Base-by-base conservation (phyloP, 2,329 filamentous ascomycete species). In the Akanthomyces muscarius region DNA sequence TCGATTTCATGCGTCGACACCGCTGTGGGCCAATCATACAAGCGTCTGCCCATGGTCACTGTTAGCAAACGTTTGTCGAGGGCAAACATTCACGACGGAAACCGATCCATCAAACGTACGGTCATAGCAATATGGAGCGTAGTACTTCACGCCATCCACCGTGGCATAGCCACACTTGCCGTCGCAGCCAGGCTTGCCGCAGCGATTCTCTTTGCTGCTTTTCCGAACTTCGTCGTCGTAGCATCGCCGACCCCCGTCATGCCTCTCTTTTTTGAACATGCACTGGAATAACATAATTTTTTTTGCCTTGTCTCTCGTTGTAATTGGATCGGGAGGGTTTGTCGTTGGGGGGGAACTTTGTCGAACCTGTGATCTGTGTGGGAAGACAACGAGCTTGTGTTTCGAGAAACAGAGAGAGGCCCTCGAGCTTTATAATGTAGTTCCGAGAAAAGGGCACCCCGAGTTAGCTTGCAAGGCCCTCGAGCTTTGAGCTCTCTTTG, bases 1-100 rank as follows among this genome's bases (percentile, higher is more conserved):
- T 45, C 18, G n/a, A 44, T 41, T 56, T 62, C 51, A 62, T 56
- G 5, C n/a, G 42, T 6, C n/a, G 51, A 45, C 60, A 62, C 7
- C 30, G 25, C 21, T 18, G 44, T 14, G 60, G 41, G 18, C 60
- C 60, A 16, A 62, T n/a, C 4, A 18, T 14, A 25, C 60, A 62
- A 13, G 60, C 60, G 41, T 62, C 60, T 62, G 23, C 21, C 5
- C 10, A 33, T 5, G 14, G 13, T 16, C 38, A 33, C 30, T 4
- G 41, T 62, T 42, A 62, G 52, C 23, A 61, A 36, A 44, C 11
- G 16, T 3, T 41, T 41, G 38, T 41, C 38, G 10, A 5, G 1
- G 13, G 38, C 38, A 41, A 41, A 41, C 38, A 18, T 16, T 10
- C 3, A 28, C 21, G 5, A 16, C 1, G 28, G 4, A 4, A 16